phyloP scores from a whole-genome alignment of 2,329 filamentous ascomycete genomes.

The Madurella fahalii region DNA sequence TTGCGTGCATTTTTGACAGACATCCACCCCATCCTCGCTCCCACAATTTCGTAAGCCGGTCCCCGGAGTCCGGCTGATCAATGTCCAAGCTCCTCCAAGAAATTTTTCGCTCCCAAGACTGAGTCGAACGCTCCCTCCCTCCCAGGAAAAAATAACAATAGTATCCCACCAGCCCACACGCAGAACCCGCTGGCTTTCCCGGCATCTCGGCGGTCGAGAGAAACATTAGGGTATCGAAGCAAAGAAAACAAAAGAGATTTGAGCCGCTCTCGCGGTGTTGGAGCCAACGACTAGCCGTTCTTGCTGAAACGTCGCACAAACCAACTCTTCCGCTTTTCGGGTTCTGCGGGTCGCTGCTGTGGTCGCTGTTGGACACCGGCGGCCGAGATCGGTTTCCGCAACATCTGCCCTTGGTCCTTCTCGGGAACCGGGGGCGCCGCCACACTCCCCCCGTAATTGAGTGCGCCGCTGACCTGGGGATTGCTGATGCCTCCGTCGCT shows the following conservation, averaged over 20 bases:
- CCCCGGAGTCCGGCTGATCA: background rate
- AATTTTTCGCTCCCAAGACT: background rate
- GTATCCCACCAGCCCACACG: background rate
- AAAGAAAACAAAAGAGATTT: conserved; percentile 2
- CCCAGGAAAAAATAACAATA: background rate
- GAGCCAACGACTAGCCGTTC: conserved; percentile 33
- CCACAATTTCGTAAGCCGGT: background rate
- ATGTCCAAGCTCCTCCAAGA: background rate
- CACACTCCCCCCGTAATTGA: conserved; percentile 2
- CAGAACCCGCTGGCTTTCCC: background rate
- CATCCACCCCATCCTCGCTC: background rate
- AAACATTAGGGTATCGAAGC: conserved; percentile 7
- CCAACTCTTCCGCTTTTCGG: conserved; percentile 86
- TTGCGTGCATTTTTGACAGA: background rate
- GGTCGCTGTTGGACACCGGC: conserved; percentile 22
- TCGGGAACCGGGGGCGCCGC: conserved; percentile 31
- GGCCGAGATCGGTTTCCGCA: conserved; percentile 25
- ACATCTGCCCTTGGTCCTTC: conserved; percentile 29
- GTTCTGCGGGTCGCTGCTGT: conserved; percentile 28
- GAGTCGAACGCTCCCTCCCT: no score
- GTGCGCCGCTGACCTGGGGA: conserved; percentile 19
- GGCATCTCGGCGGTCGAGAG: background rate
- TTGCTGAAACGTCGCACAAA: conserved; percentile 79
- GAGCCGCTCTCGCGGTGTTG: background rate
- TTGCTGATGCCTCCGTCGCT: conserved; percentile 20